A percentile compares a stretch with the other conserved stretches of the same genome.
Conservation (phyloP, 202 grass and related monocot species). For the Setaria italica region DNA sequence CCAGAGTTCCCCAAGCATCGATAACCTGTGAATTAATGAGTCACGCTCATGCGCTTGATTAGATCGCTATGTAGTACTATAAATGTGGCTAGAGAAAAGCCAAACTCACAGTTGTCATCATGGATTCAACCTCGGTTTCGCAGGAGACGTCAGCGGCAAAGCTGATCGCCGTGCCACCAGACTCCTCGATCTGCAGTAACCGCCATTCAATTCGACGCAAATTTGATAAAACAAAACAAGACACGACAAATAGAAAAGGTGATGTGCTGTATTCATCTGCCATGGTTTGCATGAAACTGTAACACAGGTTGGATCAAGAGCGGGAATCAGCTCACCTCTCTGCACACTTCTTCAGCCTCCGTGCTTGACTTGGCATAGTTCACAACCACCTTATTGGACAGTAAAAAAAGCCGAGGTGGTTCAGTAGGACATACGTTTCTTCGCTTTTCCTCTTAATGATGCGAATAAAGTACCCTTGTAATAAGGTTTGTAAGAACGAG, state of each 20-base stretch:
- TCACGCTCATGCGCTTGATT: not conserved
- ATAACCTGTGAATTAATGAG: constrained; percentile 39
- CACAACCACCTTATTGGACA: constrained; percentile 55
- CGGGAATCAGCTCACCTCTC: constrained; percentile 55
- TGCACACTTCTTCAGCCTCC: constrained; percentile 76
- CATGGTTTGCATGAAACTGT: not conserved
- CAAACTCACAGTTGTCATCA: constrained; percentile 71
- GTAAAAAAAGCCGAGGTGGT: too few relatives aligned
- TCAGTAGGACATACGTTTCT: too few relatives aligned
- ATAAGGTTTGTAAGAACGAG: too few relatives aligned
- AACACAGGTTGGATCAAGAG: not conserved
- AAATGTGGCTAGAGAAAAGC: not conserved
- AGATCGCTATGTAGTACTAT: not conserved
- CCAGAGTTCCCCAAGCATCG: constrained; percentile 63
- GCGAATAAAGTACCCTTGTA: too few relatives aligned
- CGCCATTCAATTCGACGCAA: not conserved
- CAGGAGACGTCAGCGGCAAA: constrained; percentile 64
- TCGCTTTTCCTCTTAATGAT: too few relatives aligned
- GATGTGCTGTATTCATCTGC: too few relatives aligned
- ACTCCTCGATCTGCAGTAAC: constrained; percentile 56
- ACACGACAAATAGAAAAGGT: not conserved
- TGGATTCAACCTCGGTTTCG: constrained; percentile 68
- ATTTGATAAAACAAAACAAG: not conserved
- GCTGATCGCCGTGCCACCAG: constrained; percentile 60
- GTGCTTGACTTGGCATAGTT: constrained; percentile 72